These are phyloP conservation scores for Erigeron canadensis DNA, from an alignment of 129 eudicot genomes.

Conservation along the genomic window DNA sequence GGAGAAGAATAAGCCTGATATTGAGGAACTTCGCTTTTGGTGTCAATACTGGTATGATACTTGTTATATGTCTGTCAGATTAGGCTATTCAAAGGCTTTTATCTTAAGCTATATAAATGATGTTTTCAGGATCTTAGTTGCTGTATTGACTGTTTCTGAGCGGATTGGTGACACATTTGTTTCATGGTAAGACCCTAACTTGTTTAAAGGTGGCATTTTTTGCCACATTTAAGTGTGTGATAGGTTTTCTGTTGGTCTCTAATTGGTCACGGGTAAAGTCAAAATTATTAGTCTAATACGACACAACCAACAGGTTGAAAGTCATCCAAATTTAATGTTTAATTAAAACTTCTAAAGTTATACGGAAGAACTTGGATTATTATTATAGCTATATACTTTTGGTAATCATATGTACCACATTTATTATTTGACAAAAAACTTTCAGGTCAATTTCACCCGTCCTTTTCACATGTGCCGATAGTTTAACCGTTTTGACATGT, in stretches of 20 bases:
- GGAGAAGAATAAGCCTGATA: conserved; percentile 83
- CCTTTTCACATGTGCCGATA: neutral
- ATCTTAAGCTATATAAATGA: conserved; percentile 13
- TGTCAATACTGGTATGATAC: conserved; percentile 82
- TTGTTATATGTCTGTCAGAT: neutral
- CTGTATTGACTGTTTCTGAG: conserved; percentile 77
- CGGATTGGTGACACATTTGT: conserved; percentile 81
- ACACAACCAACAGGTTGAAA: neutral
- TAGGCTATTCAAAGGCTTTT: neutral
- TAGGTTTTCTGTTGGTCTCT: neutral
- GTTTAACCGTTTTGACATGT: neutral
- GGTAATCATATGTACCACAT: neutral
- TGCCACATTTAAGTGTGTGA: neutral
- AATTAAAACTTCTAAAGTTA: neutral
- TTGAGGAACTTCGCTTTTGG: conserved; percentile 90
- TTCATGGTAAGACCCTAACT: conserved; percentile 59
- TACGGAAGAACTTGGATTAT: neutral
- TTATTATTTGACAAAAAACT: neutral
- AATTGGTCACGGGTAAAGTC: neutral
- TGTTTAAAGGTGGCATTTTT: neutral
- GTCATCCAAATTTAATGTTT: neutral
- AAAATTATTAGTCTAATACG: neutral
- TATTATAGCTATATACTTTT: too few species aligned
- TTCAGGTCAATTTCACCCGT: neutral
- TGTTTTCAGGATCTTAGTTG: conserved; percentile 86